Conservation (phyloP, 495 filamentous ascomycete species). For the Penicillium dipodomyicola region DNA sequence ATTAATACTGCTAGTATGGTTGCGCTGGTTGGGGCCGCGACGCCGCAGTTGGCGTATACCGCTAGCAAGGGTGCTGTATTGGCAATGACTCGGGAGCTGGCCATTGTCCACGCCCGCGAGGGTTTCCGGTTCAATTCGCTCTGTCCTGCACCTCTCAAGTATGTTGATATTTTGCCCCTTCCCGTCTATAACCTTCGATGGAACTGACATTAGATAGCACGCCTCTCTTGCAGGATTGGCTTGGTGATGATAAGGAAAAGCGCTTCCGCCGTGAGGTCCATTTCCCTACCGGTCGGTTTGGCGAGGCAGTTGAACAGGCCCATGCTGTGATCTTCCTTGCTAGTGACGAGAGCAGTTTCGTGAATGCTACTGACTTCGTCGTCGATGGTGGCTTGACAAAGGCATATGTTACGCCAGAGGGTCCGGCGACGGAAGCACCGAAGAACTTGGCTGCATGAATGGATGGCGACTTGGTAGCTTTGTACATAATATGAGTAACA, state of each 20-base stretch:
- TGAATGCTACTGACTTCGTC: constrained; percentile 89
- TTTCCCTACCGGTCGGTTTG: constrained; percentile 95
- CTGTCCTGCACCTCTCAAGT: constrained; percentile 91
- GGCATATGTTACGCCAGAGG: constrained; percentile 88
- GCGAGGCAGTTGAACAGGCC: constrained; percentile 93
- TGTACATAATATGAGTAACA: constrained; percentile 13
- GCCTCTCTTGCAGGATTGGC: constrained; percentile 85
- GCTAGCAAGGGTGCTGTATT: constrained; percentile 93
- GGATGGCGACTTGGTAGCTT: background rate
- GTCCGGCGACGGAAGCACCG: constrained; percentile 65
- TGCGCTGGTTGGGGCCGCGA: constrained; percentile 87
- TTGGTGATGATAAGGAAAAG: constrained; percentile 85
- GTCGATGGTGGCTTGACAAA: constrained; percentile 96
- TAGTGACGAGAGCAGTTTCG: constrained; percentile 90
- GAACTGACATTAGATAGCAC: constrained; percentile 50
- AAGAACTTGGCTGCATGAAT: constrained; percentile 50
- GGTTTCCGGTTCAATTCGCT: constrained; percentile 85
- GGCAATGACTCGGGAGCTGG: constrained; percentile 77
- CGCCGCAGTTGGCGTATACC: constrained; percentile 93
- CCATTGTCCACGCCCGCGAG: constrained; percentile 82
- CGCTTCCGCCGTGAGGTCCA: constrained; percentile 85
- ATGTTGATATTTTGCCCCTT: constrained; percentile 17
- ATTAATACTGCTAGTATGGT: constrained; percentile 97
- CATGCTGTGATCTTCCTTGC: constrained; percentile 92
- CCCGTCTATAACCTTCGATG: constrained; percentile 47